A percentile compares a stretch with the other conserved stretches of the same genome.
These are phyloP conservation scores for Tetrapisispora namnaoensis DNA, from an alignment of 805 yeast species.

Conservation along the genomic window DNA sequence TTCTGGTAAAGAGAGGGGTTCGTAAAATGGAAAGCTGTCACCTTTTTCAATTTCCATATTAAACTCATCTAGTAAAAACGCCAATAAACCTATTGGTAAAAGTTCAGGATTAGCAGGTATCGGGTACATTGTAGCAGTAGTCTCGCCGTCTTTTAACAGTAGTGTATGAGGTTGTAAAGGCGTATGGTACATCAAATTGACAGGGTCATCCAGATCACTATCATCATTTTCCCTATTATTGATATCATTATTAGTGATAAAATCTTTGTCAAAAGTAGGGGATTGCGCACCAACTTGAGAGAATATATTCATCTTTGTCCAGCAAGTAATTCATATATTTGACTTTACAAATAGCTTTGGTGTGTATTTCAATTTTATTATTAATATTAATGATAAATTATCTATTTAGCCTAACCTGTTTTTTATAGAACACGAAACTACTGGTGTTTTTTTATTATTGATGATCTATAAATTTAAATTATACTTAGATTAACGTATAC, in stretches of 20 bases:
- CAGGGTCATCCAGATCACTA: background rate
- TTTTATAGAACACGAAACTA: background rate
- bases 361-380: too few species aligned
- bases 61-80: constrained; percentile 82
- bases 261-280: background rate
- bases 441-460: background rate
- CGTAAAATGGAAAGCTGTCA: constrained; percentile 79
- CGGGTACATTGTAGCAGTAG: constrained; percentile 90
- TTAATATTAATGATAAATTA: too few species aligned
- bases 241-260: background rate
- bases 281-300: background rate
- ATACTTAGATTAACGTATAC: background rate
- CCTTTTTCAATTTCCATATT: constrained; percentile 89
- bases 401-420: background rate
- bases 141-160: constrained; percentile 75
- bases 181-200: constrained; percentile 7
- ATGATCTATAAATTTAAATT: background rate
- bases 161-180: constrained; percentile 58
- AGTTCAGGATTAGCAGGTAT: constrained; percentile 46
- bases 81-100: constrained; percentile 68
- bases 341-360: background rate
- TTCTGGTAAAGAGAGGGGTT: constrained; percentile 62
- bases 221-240: background rate
- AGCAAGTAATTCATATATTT: background rate
- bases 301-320: constrained; percentile 1